These are phyloP conservation scores for Trypanosoma melophagium DNA, from an alignment of 208 protist genomes.

Conservation along the genomic window DNA sequence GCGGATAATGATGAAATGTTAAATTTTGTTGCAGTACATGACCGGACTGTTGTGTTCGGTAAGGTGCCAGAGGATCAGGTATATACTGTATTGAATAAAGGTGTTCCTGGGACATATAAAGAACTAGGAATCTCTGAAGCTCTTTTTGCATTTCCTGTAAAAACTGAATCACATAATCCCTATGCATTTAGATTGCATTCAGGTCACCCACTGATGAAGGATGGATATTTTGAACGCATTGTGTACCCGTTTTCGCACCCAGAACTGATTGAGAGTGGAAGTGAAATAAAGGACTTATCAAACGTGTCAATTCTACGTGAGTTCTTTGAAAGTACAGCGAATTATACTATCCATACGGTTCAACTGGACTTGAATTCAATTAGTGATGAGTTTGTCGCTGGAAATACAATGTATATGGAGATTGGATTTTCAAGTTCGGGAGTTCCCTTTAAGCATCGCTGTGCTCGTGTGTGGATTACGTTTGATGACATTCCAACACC, in stretches of 20 bases:
- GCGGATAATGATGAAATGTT: constrained; percentile 21
- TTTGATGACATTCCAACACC: constrained; percentile 36
- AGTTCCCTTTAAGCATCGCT: constrained; percentile 28
- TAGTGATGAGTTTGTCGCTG: constrained; percentile 36
- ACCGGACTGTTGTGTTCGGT: background rate
- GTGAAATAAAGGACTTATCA: constrained; percentile 14
- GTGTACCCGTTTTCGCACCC: constrained; percentile 17
- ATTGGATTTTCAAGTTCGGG: constrained; percentile 30
- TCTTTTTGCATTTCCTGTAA: constrained; percentile 17
- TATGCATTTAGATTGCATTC: constrained; percentile 12
- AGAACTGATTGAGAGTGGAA: constrained; percentile 11
- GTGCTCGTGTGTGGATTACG: constrained; percentile 43
- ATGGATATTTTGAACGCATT: constrained; percentile 22
- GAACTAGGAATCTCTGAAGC: background rate
- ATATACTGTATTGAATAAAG: background rate
- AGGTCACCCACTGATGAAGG: constrained; percentile 8
- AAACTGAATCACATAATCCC: background rate
- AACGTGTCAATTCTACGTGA: background rate
- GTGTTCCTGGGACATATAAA: constrained; percentile 2
- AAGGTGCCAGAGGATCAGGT: constrained; percentile 5
- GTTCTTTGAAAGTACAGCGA: constrained; percentile 36
- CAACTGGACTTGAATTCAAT: constrained; percentile 31
- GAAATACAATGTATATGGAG: constrained; percentile 58
- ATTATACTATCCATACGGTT: constrained; percentile 28
- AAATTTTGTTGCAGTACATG: background rate